These are phyloP conservation scores for Mycena epipterygia DNA, from an alignment of 768 basidiomycete genomes.

Conservation along the genomic window DNA sequence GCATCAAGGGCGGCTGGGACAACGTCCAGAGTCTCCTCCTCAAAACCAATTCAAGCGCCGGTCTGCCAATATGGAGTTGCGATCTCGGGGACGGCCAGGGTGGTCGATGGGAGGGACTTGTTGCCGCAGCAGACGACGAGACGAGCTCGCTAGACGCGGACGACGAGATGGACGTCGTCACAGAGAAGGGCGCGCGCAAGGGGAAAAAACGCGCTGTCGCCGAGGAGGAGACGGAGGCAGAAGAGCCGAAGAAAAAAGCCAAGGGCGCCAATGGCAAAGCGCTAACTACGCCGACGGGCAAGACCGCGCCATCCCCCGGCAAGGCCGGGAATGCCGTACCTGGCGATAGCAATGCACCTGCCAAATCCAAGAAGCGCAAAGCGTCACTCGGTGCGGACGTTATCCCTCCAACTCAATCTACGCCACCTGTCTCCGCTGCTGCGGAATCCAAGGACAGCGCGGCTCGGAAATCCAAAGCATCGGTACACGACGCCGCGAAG, in stretches of 20 bases:
- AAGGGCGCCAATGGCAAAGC: constrained; percentile 45
- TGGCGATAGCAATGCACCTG: constrained; percentile 18
- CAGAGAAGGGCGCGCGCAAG: constrained; percentile 42
- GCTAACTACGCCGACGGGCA: constrained; percentile 17
- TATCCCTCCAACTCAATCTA: neutral
- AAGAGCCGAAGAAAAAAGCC: constrained; percentile 61
- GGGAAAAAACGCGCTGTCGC: constrained; percentile 55
- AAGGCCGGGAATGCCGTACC: constrained; percentile 7
- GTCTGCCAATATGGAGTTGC: constrained; percentile 94
- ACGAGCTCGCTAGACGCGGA: constrained; percentile 45
- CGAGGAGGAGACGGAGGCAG: constrained; percentile 50
- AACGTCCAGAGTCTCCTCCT: constrained; percentile 91
- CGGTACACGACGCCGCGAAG: neutral
- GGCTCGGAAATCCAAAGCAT: neutral
- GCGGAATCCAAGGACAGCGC: neutral
- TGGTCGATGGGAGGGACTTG: constrained; percentile 71
- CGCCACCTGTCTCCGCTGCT: neutral
- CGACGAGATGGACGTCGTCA: constrained; percentile 39
- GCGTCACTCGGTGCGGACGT: constrained; percentile 13
- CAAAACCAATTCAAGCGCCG: constrained; percentile 88
- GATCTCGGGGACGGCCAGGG: constrained; percentile 71
- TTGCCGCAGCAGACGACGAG: constrained; percentile 44
- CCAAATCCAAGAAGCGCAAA: constrained; percentile 12
- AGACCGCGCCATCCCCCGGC: constrained; percentile 18
- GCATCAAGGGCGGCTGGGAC: constrained; percentile 87